Base-by-base conservation (phyloP, 257 asterid genomes). In the Cruciata laevipes region DNA sequence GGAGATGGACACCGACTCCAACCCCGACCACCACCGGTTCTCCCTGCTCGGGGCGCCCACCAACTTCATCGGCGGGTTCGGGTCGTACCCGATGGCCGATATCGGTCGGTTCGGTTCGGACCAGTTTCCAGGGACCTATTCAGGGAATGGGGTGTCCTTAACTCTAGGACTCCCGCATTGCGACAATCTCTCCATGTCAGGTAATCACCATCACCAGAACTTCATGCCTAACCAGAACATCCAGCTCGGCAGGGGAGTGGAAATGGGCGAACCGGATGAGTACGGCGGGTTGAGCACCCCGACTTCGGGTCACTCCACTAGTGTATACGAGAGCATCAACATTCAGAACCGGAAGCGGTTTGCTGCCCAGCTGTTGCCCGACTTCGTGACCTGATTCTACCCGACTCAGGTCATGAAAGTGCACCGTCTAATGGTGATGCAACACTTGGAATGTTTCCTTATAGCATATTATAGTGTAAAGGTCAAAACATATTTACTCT, bases 161-260 rank as follows among this genome's bases (percentile, higher is more conserved):
- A 90, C 99, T 3, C 67, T 93, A 21, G 99, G 96, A 60, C 92
- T 93, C 25, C 99, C 96, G 3, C 97, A 86, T 61, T 83, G 92
- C 55, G 97, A 92, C 20, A 92, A 81, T 60, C 78, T 92, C 61
- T 71, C 95, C 42, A 88, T 90, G 68, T 73, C 95, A 0, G 89
- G 84, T 11, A 62, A 79, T 57, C 95, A 88, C 74, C 97, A 79
- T 56, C 95, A 88, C 75, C 97, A 84, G 56, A 74, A 68, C 1
- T 93, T 86, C 63, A 74, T 87, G 53, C 91, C 90, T 0, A 82
- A 75, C 40, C 93, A 89, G 17, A 73, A 61, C 73, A 80, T 88
- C 12, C 92, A 86, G 27, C 51, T 91, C 32, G 87, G 87, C 16
- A 57, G 90, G 35, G 81, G 81, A 11, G 75, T 78, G 1, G 95